phyloP scores from a whole-genome alignment of 371 early-diverging fungal species.

The Batrachochytrium dendrobatidis region DNA sequence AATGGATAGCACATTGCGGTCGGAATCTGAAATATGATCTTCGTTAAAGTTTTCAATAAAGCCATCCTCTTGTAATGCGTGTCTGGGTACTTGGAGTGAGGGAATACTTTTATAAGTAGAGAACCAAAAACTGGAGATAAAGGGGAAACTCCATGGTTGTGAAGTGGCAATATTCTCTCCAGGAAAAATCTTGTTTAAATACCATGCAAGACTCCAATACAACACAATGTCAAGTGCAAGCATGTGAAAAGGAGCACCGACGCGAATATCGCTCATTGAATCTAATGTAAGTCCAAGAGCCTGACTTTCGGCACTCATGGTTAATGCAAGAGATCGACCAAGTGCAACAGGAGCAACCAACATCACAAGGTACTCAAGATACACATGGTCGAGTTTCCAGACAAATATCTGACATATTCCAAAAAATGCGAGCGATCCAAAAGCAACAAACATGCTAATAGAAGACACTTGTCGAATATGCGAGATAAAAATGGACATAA shows the following conservation, averaged over 20 bases:
- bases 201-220: conserved; percentile 39
- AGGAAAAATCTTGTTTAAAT: conserved; percentile 51
- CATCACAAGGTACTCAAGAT: background rate
- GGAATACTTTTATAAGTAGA: background rate
- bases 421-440: background rate
- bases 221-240: conserved; percentile 7
- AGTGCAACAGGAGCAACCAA: background rate
- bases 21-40: background rate
- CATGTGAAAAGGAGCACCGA: background rate
- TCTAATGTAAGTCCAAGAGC: background rate
- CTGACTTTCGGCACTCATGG: background rate
- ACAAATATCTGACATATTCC: background rate
- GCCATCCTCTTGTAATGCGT: background rate
- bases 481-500: background rate
- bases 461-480: background rate
- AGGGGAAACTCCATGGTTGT: conserved; percentile 52
- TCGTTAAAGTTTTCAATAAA: background rate
- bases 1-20: background rate
- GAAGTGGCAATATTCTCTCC: conserved; percentile 46
- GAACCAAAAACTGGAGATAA: conserved; percentile 13
- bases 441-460: background rate
- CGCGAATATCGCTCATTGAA: background rate
- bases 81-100: background rate
- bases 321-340: background rate
- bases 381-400: background rate